Conservation (phyloP, 352 stramenopile species). For the Achlya hypogyna region DNA sequence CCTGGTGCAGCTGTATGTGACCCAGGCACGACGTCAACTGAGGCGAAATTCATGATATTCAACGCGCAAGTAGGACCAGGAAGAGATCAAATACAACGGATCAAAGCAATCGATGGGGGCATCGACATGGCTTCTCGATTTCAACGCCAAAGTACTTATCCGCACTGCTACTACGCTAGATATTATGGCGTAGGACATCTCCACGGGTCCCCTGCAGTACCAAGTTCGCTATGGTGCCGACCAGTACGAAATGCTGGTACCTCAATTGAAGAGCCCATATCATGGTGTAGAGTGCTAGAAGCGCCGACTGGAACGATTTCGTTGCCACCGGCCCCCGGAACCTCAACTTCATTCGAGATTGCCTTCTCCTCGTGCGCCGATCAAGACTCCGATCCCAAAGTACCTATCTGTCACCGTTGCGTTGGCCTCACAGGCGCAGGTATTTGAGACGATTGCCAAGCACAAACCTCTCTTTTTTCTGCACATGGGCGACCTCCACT, state of each 20-base stretch:
- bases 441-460: slow-evolving; percentile 47
- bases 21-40: neutral
- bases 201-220: neutral
- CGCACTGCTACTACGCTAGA: neutral
- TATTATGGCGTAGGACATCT: neutral
- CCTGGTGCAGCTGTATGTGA: slow-evolving; percentile 2
- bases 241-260: neutral
- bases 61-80: neutral
- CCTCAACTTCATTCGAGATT: slow-evolving; percentile 52
- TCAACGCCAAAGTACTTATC: slow-evolving; percentile 8
- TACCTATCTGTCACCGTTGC: slow-evolving; percentile 21
- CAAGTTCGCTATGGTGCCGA: slow-evolving; percentile 17
- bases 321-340: slow-evolving; percentile 38
- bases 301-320: slow-evolving; percentile 32
- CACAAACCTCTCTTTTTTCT: slow-evolving; percentile 75
- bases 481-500: slow-evolving; percentile 84
- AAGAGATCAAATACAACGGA: neutral
- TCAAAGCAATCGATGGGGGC: slow-evolving; percentile 2
- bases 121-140: slow-evolving; percentile 2
- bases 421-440: slow-evolving; percentile 24
- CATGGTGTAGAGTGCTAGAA: neutral
- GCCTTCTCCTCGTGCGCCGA: slow-evolving; percentile 76
- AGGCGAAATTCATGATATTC: neutral
- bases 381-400: slow-evolving; percentile 59
- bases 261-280: neutral